These are phyloP conservation scores for Xylariaceae sp. DNA, from an alignment of 2,329 filamentous ascomycete genomes.

Conservation along the genomic window DNA sequence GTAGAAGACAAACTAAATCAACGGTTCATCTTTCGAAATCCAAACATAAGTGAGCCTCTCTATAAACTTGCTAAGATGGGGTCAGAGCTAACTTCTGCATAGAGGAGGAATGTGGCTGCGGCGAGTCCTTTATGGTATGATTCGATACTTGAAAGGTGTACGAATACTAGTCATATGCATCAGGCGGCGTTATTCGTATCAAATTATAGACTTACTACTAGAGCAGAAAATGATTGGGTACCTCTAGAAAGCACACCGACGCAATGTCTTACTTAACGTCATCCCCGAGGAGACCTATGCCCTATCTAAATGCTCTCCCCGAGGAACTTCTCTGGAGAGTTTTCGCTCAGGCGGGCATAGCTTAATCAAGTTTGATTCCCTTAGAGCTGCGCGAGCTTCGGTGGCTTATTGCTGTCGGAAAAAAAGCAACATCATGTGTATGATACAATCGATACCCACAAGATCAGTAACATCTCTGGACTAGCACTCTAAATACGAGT, in stretches of 20 bases:
- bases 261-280: no score
- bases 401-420: background rate
- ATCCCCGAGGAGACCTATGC: no score
- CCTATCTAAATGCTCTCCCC: no score
- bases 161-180: conserved; percentile 33
- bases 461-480: no score
- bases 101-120: conserved; percentile 97
- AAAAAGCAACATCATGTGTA: background rate
- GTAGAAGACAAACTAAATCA: conserved; percentile 92
- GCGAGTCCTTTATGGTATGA: conserved; percentile 91
- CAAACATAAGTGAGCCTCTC: conserved; percentile 87
- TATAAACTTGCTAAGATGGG: background rate
- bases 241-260: no score
- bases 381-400: background rate
- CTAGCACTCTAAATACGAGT: background rate
- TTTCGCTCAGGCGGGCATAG: no score
- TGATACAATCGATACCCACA: conserved; percentile 8
- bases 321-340: no score
- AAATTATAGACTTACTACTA: conserved; percentile 13
- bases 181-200: conserved; percentile 33
- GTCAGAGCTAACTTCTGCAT: conserved; percentile 41
- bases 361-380: no score
- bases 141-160: background rate
- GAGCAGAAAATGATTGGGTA: no score
- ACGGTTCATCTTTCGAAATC: conserved; percentile 93